Conservation (phyloP, 2,329 filamentous ascomycete species). For the Zymoseptoria pseudotritici region DNA sequence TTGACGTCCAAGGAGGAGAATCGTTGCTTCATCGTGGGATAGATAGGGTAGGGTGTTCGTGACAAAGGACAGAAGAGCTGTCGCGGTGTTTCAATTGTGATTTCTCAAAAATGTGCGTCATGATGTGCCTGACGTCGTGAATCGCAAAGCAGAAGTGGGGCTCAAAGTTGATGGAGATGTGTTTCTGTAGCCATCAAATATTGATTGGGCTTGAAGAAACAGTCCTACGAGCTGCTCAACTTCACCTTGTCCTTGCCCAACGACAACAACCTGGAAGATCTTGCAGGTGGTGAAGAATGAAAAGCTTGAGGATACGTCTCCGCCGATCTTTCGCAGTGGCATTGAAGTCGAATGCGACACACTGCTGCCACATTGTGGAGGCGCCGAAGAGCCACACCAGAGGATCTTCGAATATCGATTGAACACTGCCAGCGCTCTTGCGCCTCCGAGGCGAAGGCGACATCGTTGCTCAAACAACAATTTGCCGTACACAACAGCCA, state of each 20-base stretch:
- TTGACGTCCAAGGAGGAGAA: slow-evolving; percentile 75
- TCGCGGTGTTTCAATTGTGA: not conserved
- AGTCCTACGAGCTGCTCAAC: not conserved
- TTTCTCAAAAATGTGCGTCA: not conserved
- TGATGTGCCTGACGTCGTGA: not conserved
- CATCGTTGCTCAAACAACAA: too few species aligned
- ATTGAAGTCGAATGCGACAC: not conserved
- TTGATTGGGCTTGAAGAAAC: not conserved
- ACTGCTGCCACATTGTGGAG: too few species aligned
- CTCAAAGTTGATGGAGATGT: not conserved
- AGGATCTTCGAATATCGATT: too few species aligned
- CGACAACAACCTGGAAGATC: not conserved
- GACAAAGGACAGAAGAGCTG: not conserved
- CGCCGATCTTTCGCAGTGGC: not conserved
- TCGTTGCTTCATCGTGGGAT: slow-evolving; percentile 62
- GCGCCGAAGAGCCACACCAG: too few species aligned
- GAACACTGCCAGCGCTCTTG: too few species aligned
- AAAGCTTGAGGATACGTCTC: not conserved
- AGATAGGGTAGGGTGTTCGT: not conserved
- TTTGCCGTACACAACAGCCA: not conserved
- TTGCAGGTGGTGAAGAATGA: not conserved
- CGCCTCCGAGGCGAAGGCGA: too few species aligned
- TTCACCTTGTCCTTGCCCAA: not conserved
- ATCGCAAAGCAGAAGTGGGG: not conserved
- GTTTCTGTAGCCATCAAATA: not conserved